Base-by-base conservation (phyloP, 2,329 filamentous ascomycete genomes). In the Neurospora crassa region DNA sequence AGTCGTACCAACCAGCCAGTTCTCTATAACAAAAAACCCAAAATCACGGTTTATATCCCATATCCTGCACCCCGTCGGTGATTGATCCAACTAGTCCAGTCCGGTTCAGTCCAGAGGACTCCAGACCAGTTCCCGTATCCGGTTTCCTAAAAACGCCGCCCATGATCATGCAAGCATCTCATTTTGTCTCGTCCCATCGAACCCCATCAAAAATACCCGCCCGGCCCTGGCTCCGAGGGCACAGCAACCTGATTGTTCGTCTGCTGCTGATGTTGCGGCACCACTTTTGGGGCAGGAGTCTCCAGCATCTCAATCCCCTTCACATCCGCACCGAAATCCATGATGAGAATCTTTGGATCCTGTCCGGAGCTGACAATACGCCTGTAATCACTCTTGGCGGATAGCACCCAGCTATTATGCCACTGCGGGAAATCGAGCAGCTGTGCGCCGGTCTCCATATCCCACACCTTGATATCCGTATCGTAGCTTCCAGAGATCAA, bases 361-460 rank as follows among this genome's bases (percentile, higher is more conserved):
- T 99, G 96, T 68, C 94, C 96, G 0, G 95, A 97, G 76, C 93
- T 96, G 73, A 99, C 92, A 74, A 99, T 96, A 73, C 96, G 89
- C 72, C 95, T 87, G 81, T 98, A 98, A 79, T 99, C 95, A 74
- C 92, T 94, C 85, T 97, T 97, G 69, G 96, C 96, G 74, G 93
- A 94, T 72, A 99, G 83, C 78, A 99, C 96, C 96, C 96, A 99
- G 81, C 93, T 97, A 12, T 91, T 91, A 72, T 97, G 97, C 94
- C 94, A 98, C 75, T 92, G 90, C n/a, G 94, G 92, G 77, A 97
- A 95, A 76, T 94, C 90, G 73, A 96, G 88, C 72, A 95, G 87
- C 75, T 93, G 86, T 67, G 90, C 84, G 42, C 94, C 95, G 2
- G 90, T 91, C 74, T 90, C 89, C 82, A 96, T 91, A 79, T 97